Percentiles rank a stretch among this genome's conserved stretches.
Evolutionary conservation across 257 asterid species (phyloP).

Genomic region (Buddleja alternifolia): DNA sequence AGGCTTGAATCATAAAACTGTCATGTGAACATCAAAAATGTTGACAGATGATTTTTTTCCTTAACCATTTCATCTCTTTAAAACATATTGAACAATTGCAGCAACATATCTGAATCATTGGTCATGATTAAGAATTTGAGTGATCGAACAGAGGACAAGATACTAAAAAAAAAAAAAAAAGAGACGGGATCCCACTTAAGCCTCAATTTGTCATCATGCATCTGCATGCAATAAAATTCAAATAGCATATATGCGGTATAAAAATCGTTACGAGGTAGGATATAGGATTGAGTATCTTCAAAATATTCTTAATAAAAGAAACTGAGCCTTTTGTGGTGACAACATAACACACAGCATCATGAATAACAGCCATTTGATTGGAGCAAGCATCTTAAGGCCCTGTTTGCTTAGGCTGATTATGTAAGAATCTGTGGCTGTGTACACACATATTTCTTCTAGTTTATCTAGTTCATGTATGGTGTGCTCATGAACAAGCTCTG

Average conservation of each 20-base stretch:
- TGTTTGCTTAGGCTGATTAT: too few species aligned
- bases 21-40: not conserved
- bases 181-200: not conserved
- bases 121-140: too few species aligned
- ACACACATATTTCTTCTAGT: too few species aligned
- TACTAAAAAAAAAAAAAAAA: too few species aligned
- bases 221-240: not conserved
- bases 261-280: not conserved
- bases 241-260: not conserved
- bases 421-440: too few species aligned
- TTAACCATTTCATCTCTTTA: too few species aligned
- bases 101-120: too few species aligned
- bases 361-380: not conserved
- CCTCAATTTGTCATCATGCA: not conserved
- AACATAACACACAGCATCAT: not conserved
- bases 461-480: too few species aligned
- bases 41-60: not conserved
- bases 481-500: too few species aligned
- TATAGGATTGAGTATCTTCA: not conserved
- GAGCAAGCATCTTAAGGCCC: not conserved
- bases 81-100: too few species aligned
- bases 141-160: too few species aligned
- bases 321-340: not conserved
- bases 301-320: not conserved
- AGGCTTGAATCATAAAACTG: constrained; percentile 3